phyloP scores from a whole-genome alignment of 192 early-diverging fungal species.

The Backusella parvicylindrica region DNA sequence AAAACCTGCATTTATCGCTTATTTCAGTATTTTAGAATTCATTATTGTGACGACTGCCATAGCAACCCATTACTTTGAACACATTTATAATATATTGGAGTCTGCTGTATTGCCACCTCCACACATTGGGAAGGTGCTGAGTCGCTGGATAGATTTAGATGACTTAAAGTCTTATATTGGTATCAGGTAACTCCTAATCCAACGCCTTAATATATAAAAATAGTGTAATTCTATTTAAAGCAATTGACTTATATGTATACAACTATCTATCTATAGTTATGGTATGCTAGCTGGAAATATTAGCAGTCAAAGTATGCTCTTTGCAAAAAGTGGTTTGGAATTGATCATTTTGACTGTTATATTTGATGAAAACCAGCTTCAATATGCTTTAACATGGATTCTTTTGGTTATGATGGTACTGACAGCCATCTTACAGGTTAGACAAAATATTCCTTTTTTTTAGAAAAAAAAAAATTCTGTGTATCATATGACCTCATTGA shows the following conservation, averaged over 20 bases:
- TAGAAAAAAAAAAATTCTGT: neutral
- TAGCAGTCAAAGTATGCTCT: constrained; percentile 68
- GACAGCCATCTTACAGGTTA: constrained; percentile 53
- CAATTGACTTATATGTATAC: neutral
- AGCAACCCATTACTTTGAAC: constrained; percentile 43
- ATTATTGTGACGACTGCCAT: constrained; percentile 47
- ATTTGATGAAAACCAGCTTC: constrained; percentile 61
- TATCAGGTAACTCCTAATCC: constrained; percentile 21
- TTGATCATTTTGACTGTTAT: constrained; percentile 59
- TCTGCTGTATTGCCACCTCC: constrained; percentile 6
- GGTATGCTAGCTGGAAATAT: constrained; percentile 69
- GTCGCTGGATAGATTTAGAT: neutral
- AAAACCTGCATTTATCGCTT: constrained; percentile 63
- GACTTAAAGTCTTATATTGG: constrained; percentile 27
- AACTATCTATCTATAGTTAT: constrained; percentile 33
- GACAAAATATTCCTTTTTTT: neutral
- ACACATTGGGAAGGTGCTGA: constrained; percentile 37
- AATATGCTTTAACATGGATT: constrained; percentile 64
- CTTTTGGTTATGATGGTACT: constrained; percentile 55
- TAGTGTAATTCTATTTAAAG: neutral
- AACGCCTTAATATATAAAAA: neutral
- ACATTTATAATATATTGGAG: constrained; percentile 5
- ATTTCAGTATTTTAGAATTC: constrained; percentile 54
- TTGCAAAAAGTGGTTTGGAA: constrained; percentile 77
- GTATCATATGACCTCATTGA: constrained; percentile 1